Evolutionary conservation across 2,329 filamentous ascomycete species (phyloP).

Genomic region (Penicillium sp.): DNA sequence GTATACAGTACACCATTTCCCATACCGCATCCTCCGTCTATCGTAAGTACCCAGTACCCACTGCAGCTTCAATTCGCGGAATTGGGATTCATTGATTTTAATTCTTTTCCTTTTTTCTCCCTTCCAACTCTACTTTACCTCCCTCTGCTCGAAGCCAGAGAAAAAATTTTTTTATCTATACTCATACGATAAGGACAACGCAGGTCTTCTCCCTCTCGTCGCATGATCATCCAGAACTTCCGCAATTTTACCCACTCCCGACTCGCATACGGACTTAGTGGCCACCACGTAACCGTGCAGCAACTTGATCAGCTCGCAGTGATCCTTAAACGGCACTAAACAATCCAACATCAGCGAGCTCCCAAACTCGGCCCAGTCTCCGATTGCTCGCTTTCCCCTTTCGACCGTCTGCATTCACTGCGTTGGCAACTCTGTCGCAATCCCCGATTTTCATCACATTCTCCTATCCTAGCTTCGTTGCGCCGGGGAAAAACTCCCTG

Average conservation of each 20-base stretch:
- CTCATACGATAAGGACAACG: slow-evolving; percentile 12
- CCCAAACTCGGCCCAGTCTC: slow-evolving; percentile 22
- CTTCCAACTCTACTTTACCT: background rate
- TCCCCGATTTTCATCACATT: slow-evolving; percentile 23
- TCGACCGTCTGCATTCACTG: slow-evolving; percentile 31
- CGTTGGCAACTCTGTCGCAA: slow-evolving; percentile 30
- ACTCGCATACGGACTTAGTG: slow-evolving; percentile 22
- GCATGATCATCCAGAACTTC: slow-evolving; percentile 23
- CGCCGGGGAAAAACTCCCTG: slow-evolving; percentile 13
- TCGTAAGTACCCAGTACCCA: slow-evolving; percentile 15
- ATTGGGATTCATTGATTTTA: slow-evolving; percentile 21
- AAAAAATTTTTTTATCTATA: background rate
- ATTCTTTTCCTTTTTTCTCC: slow-evolving; percentile 15
- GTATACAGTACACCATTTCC: slow-evolving; percentile 1
- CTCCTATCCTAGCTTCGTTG: slow-evolving; percentile 11
- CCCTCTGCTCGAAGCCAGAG: background rate
- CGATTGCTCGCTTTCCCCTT: slow-evolving; percentile 29
- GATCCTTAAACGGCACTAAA: slow-evolving; percentile 21
- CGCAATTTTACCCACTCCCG: slow-evolving; percentile 18
- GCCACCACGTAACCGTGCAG: slow-evolving; percentile 33
- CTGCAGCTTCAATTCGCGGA: slow-evolving; percentile 22
- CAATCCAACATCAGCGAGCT: slow-evolving; percentile 21
- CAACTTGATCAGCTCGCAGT: slow-evolving; percentile 23
- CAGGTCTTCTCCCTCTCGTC: slow-evolving; percentile 20
- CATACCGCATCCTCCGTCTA: slow-evolving; percentile 5